Percentiles rank a stretch among this genome's conserved stretches.
Evolutionary conservation across 1,139 yeast species (phyloP).

Genomic region (Saccharomyces pastorianus): DNA sequence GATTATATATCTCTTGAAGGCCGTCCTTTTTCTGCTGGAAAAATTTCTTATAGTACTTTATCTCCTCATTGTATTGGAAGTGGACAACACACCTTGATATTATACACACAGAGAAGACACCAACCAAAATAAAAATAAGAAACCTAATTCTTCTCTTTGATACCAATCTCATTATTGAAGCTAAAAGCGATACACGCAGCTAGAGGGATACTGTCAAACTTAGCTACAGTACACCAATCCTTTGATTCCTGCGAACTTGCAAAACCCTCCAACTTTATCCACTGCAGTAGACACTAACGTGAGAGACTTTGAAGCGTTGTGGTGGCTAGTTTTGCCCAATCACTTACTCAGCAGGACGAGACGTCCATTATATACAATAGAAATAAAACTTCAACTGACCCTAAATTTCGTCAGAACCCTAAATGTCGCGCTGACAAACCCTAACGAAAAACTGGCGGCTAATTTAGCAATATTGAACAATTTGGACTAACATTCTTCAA

Average conservation of each 20-base stretch:
- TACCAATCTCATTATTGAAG: slow-evolving; percentile 12
- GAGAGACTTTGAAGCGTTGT: not conserved
- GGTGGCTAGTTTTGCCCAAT: not conserved
- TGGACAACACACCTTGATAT: slow-evolving; percentile 17
- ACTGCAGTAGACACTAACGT: not conserved
- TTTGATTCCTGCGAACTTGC: not conserved
- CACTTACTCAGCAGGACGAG: not conserved
- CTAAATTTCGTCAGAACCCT: not conserved
- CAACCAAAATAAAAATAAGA: slow-evolving; percentile 8
- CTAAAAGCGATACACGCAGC: not conserved
- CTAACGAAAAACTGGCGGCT: not conserved
- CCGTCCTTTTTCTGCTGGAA: slow-evolving; percentile 24
- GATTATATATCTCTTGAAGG: slow-evolving; percentile 22
- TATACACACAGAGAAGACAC: slow-evolving; percentile 9
- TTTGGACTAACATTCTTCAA: too few relatives aligned
- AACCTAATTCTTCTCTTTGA: slow-evolving; percentile 21
- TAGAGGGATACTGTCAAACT: not conserved
- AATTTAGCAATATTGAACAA: too few relatives aligned
- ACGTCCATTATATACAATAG: too few relatives aligned
- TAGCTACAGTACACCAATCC: too few relatives aligned
- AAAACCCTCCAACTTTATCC: not conserved
- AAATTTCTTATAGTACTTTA: slow-evolving; percentile 23
- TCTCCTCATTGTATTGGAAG: slow-evolving; percentile 27
- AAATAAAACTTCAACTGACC: not conserved
- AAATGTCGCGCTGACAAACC: not conserved